These are phyloP conservation scores for Saccharomycopsis oosterbeekiorum DNA, from an alignment of 805 yeast species.

Conservation along the genomic window DNA sequence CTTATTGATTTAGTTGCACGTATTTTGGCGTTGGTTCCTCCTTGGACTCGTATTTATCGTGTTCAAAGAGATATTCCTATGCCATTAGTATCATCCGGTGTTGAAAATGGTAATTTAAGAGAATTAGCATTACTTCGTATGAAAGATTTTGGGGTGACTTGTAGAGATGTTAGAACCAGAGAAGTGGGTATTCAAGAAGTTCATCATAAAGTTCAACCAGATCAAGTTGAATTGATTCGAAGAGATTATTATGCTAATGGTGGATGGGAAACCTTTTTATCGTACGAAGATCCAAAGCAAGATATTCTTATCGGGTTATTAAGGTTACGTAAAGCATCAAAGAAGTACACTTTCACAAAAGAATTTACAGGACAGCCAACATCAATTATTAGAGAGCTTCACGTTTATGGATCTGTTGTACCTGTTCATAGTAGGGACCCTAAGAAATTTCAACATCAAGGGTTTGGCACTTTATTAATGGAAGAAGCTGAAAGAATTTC, in stretches of 20 bases:
- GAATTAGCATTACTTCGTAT: slow-evolving; percentile 93
- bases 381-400: slow-evolving; percentile 92
- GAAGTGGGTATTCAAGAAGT: slow-evolving; percentile 99
- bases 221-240: slow-evolving; percentile 90
- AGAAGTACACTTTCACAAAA: slow-evolving; percentile 81
- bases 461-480: slow-evolving; percentile 94
- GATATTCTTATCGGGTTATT: slow-evolving; percentile 89
- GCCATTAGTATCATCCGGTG: slow-evolving; percentile 97
- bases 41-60: slow-evolving; percentile 98
- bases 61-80: slow-evolving; percentile 98
- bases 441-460: slow-evolving; percentile 97
- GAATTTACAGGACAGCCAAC: slow-evolving; percentile 80
- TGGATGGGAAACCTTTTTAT: slow-evolving; percentile 95
- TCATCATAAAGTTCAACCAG: slow-evolving; percentile 93
- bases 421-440: slow-evolving; percentile 96
- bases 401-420: slow-evolving; percentile 95
- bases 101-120: slow-evolving; percentile 92
- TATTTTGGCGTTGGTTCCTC: slow-evolving; percentile 92
- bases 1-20: slow-evolving; percentile 92
- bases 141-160: slow-evolving; percentile 95
- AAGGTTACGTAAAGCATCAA: slow-evolving; percentile 79
- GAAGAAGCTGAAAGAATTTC: slow-evolving; percentile 98
- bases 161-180: slow-evolving; percentile 94
- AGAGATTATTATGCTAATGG: slow-evolving; percentile 96
- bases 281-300: slow-evolving; percentile 94